These are phyloP conservation scores for Fomitopsis palustris DNA, from an alignment of 1,284 basidiomycete genomes.

Conservation along the genomic window DNA sequence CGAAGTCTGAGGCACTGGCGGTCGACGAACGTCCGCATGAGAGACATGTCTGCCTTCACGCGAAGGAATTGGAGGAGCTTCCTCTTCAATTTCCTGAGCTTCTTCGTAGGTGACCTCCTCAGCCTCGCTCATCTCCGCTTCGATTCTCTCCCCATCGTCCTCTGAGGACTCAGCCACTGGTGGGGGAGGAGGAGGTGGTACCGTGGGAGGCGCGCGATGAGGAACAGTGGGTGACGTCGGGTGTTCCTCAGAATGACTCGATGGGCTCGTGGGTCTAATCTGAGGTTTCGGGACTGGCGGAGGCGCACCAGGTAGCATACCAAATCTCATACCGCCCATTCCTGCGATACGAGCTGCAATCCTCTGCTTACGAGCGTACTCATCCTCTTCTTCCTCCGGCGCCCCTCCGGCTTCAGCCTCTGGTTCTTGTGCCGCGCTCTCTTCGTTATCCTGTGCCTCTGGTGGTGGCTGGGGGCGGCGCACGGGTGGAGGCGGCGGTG, in stretches of 20 bases:
- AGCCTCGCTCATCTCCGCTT: conserved; percentile 65
- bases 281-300: conserved; percentile 23
- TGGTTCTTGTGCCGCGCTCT: conserved; percentile 20
- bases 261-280: conserved; percentile 8
- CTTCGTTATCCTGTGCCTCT: conserved; percentile 32
- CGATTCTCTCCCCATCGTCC: conserved; percentile 59
- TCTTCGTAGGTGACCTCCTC: conserved; percentile 61
- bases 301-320: conserved; percentile 52
- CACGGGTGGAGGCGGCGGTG: conserved; percentile 37
- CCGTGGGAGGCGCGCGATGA: conserved; percentile 23
- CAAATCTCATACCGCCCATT: conserved; percentile 76
- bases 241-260: conserved; percentile 15
- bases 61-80: conserved; percentile 42
- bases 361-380: conserved; percentile 61
- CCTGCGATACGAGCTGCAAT: conserved; percentile 67
- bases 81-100: conserved; percentile 39
- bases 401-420: conserved; percentile 27
- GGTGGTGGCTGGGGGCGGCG: conserved; percentile 37
- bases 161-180: conserved; percentile 33
- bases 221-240: conserved; percentile 17
- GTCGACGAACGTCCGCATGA: conserved; percentile 11
- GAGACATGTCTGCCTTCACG: conserved; percentile 29
- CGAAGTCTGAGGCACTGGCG: conserved; percentile 20
- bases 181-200: conserved; percentile 21
- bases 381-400: conserved; percentile 58